phyloP scores from a whole-genome alignment of 805 yeast species.

The Candida germanica region DNA sequence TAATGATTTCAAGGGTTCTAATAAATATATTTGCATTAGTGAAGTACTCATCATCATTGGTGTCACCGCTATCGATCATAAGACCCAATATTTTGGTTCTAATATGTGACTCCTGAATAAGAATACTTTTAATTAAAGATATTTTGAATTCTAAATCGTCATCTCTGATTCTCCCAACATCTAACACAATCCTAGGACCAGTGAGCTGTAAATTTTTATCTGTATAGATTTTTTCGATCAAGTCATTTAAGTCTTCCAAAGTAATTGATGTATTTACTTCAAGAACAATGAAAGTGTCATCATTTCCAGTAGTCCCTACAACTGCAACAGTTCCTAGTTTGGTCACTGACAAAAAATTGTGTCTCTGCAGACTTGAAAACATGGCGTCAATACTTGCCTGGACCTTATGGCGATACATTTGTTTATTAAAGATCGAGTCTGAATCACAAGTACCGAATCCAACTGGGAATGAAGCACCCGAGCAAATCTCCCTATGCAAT shows the following conservation, averaged over 20 bases:
- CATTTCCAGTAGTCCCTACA: slow-evolving; percentile 48
- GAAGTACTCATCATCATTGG: slow-evolving; percentile 19
- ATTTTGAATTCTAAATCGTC: slow-evolving; percentile 15
- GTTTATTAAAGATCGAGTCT: slow-evolving; percentile 16
- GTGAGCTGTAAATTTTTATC: slow-evolving; percentile 13
- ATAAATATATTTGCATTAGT: slow-evolving; percentile 24
- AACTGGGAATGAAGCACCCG: slow-evolving; percentile 49
- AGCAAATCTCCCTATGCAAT: slow-evolving; percentile 48
- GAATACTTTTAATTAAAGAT: slow-evolving; percentile 12
- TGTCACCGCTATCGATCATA: slow-evolving; percentile 40
- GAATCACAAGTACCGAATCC: slow-evolving; percentile 38
- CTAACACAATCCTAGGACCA: slow-evolving; percentile 25
- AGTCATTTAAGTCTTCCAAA: slow-evolving; percentile 13
- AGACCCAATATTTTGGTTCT: slow-evolving; percentile 32
- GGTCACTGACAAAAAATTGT: slow-evolving; percentile 47
- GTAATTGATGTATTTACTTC: slow-evolving; percentile 18
- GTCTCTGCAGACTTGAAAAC: slow-evolving; percentile 41
- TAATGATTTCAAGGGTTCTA: slow-evolving; percentile 16
- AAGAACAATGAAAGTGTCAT: slow-evolving; percentile 46
- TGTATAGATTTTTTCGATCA: slow-evolving; percentile 15
- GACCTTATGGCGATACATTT: slow-evolving; percentile 28
- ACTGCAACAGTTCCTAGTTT: slow-evolving; percentile 48
- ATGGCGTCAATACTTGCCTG: slow-evolving; percentile 44
- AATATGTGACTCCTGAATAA: slow-evolving; percentile 10
- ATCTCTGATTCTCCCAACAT: slow-evolving; percentile 23